These are phyloP conservation scores for Melastoma candidum DNA, from an alignment of 441 rosid species.

Conservation along the genomic window DNA sequence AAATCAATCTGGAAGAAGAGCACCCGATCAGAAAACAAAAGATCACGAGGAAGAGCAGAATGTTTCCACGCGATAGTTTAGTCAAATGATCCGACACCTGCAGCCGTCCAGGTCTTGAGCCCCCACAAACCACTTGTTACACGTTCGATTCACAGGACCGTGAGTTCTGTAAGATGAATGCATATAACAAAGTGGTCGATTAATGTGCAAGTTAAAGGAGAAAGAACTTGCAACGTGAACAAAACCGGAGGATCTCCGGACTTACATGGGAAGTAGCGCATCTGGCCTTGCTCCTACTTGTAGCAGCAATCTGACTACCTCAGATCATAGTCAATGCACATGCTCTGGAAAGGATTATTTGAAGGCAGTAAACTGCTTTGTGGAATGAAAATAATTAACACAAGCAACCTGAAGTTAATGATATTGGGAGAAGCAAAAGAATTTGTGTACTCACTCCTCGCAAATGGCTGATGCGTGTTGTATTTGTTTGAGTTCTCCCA, in stretches of 20 bases:
- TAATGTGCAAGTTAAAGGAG: too few relatives aligned
- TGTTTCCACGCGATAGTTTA: too few relatives aligned
- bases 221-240: too few relatives aligned
- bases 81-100: conserved; percentile 62
- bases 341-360: too few relatives aligned
- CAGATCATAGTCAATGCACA: too few relatives aligned
- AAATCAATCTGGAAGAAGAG: too few relatives aligned
- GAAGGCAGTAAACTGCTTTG: conserved; percentile 3
- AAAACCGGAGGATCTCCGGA: conserved; percentile 1
- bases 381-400: not conserved
- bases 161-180: too few relatives aligned
- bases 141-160: conserved; percentile 23
- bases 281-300: conserved; percentile 40
- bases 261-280: conserved; percentile 67
- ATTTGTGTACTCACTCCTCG: conserved; percentile 49
- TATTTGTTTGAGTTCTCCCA: conserved; percentile 39
- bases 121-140: conserved; percentile 89
- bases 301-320: conserved; percentile 32
- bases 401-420: not conserved
- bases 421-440: not conserved
- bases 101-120: conserved; percentile 61
- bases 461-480: conserved; percentile 44
- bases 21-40: too few relatives aligned
- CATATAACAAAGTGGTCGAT: too few relatives aligned
- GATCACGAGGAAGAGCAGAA: too few relatives aligned